Conservation (phyloP, 306 rosid genomes). For the Abrus precatorius region DNA sequence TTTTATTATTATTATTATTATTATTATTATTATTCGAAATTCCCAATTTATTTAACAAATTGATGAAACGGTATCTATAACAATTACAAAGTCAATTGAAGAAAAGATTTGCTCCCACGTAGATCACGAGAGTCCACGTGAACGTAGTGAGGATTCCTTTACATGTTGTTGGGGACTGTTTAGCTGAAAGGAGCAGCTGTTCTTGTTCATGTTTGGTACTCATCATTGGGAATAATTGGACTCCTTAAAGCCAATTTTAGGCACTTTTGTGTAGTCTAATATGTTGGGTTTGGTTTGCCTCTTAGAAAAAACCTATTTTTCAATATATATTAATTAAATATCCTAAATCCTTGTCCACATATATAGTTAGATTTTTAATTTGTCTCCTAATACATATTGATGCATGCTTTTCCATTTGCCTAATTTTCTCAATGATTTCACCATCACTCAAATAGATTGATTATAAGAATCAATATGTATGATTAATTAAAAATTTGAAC, state of each 20-base stretch:
- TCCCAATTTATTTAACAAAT: neutral
- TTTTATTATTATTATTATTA: neutral
- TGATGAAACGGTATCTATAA: constrained; percentile 22
- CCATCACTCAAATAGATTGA: too few species aligned
- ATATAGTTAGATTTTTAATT: too few species aligned
- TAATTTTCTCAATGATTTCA: too few species aligned
- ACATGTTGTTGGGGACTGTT: constrained; percentile 49
- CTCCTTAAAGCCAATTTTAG: constrained; percentile 46
- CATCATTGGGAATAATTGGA: constrained; percentile 56
- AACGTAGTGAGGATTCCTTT: constrained; percentile 61
- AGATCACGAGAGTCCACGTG: constrained; percentile 92
- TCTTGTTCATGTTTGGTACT: constrained; percentile 41
- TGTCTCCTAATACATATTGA: too few species aligned
- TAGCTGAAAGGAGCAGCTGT: constrained; percentile 48
- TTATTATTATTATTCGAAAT: neutral
- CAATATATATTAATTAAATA: neutral
- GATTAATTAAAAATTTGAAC: too few species aligned
- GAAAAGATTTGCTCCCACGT: constrained; percentile 46
- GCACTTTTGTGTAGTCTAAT: constrained; percentile 30
- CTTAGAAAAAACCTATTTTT: neutral
- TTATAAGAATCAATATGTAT: too few species aligned
- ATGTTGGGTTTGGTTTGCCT: neutral
- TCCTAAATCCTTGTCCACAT: too few species aligned
- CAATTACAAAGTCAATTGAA: constrained; percentile 33
- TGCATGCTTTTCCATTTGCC: too few species aligned